Percentiles rank a stretch among this genome's conserved stretches.
Evolutionary conservation across 2,329 filamentous ascomycete species (phyloP).

Genomic region (Phialophora verrucosa): DNA sequence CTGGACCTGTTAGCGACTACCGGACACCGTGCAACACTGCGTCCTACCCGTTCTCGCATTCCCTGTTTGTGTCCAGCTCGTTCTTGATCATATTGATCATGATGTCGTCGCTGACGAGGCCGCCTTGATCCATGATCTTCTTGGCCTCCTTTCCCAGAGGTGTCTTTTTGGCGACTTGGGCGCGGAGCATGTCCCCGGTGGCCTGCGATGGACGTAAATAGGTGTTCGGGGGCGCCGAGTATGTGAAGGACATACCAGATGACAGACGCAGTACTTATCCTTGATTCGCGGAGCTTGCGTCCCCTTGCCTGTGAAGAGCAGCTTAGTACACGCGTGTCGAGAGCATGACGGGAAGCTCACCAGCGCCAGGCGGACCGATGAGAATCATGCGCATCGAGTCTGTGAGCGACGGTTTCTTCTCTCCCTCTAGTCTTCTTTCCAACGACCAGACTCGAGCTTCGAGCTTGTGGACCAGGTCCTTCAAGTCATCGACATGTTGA

Average conservation of each 20-base stretch:
- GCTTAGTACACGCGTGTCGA: slow-evolving; percentile 22
- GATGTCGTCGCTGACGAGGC: slow-evolving; percentile 97
- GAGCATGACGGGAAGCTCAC: slow-evolving; percentile 60
- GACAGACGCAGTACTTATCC: slow-evolving; percentile 96
- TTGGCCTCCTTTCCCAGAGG: slow-evolving; percentile 92
- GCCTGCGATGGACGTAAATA: slow-evolving; percentile 62
- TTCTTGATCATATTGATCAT: slow-evolving; percentile 99
- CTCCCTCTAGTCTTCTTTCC: slow-evolving; percentile 70
- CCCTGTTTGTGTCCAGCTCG: slow-evolving; percentile 89
- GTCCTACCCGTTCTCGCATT: slow-evolving; percentile 92
- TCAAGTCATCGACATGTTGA: slow-evolving; percentile 78
- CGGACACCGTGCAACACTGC: not conserved
- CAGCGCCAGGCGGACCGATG: slow-evolving; percentile 95
- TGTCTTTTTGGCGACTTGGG: slow-evolving; percentile 97
- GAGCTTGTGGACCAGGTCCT: slow-evolving; percentile 80
- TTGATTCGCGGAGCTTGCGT: slow-evolving; percentile 98
- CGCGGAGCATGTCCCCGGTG: slow-evolving; percentile 98
- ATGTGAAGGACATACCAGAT: slow-evolving; percentile 70
- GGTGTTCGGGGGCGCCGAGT: not conserved
- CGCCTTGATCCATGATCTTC: slow-evolving; percentile 99
- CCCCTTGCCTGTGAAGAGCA: slow-evolving; percentile 77
- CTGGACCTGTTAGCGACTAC: slow-evolving; percentile 54
- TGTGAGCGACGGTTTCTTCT: slow-evolving; percentile 57
- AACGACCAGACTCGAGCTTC: slow-evolving; percentile 85
- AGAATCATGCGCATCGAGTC: slow-evolving; percentile 91